A percentile compares a stretch with the other conserved stretches of the same genome.
phyloP scores from a whole-genome alignment of 805 yeast species.

The Komagataella populi region DNA sequence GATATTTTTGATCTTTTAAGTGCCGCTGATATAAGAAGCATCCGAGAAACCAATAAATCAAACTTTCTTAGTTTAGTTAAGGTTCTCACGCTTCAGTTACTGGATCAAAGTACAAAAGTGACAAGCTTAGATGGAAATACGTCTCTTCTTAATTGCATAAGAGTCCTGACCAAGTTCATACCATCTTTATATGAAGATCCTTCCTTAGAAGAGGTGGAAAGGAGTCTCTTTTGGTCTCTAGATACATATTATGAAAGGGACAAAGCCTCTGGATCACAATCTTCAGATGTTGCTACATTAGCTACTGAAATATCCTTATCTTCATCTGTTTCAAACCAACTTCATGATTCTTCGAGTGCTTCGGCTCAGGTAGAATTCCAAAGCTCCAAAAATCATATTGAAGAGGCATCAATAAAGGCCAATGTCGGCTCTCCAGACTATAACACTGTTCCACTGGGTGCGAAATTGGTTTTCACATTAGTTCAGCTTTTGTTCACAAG shows the following conservation, averaged over 20 bases:
- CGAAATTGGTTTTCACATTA: slow-evolving; percentile 20
- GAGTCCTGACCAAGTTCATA: slow-evolving; percentile 48
- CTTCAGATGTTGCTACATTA: slow-evolving; percentile 10
- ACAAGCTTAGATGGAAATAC: slow-evolving; percentile 14
- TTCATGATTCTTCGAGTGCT: slow-evolving; percentile 9
- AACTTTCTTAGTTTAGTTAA: slow-evolving; percentile 45
- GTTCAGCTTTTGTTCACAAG: slow-evolving; percentile 38
- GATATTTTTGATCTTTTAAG: slow-evolving; percentile 50
- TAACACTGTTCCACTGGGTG: slow-evolving; percentile 19
- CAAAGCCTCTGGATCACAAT: slow-evolving; percentile 4
- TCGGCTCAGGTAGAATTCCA: slow-evolving; percentile 7
- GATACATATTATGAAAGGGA: slow-evolving; percentile 5
- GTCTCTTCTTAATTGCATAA: slow-evolving; percentile 36
- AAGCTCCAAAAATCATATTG: slow-evolving; percentile 5
- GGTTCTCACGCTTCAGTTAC: slow-evolving; percentile 20
- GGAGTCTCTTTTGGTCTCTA: slow-evolving; percentile 30
- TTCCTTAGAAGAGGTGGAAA: slow-evolving; percentile 19
- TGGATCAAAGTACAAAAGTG: slow-evolving; percentile 12
- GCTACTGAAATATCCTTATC: slow-evolving; percentile 10
- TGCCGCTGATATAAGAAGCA: slow-evolving; percentile 39
- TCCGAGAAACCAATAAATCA: slow-evolving; percentile 41
- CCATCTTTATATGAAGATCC: slow-evolving; percentile 56
- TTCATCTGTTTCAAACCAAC: slow-evolving; percentile 7
- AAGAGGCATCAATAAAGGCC: slow-evolving; percentile 7
- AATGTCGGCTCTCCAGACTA: slow-evolving; percentile 5